phyloP scores from a whole-genome alignment of 2,329 filamentous ascomycete species.

The Didymella pomorum region DNA sequence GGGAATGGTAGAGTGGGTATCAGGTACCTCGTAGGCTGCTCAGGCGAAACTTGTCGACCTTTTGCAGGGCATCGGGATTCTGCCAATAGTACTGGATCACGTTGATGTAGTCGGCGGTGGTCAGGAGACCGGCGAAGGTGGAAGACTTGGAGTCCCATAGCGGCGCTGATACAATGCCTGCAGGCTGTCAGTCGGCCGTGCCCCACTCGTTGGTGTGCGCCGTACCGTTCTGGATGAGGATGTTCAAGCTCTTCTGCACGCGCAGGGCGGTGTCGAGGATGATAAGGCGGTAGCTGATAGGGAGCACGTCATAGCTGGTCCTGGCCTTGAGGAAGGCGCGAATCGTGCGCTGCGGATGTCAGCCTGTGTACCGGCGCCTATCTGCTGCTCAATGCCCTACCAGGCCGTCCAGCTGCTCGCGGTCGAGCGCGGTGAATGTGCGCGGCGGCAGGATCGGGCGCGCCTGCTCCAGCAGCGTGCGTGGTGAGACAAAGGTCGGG shows the following conservation, averaged over 20 bases:
- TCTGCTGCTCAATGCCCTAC: conserved; percentile 58
- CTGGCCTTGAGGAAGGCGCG: conserved; percentile 95
- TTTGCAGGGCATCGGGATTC: conserved; percentile 85
- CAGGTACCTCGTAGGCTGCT: conserved; percentile 83
- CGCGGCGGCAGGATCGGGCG: conserved; percentile 36
- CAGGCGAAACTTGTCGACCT: conserved; percentile 92
- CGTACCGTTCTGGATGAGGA: conserved; percentile 92
- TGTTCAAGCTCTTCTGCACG: conserved; percentile 96
- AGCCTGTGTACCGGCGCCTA: conserved; percentile 12
- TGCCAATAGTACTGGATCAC: conserved; percentile 99
- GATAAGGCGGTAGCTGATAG: conserved; percentile 93
- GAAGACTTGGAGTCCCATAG: conserved; percentile 95
- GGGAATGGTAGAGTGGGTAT: neutral
- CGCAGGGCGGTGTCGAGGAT: conserved; percentile 93
- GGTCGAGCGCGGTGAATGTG: conserved; percentile 69
- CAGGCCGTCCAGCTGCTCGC: conserved; percentile 79
- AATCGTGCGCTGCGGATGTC: conserved; percentile 71
- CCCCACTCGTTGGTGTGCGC: neutral
- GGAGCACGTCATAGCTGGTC: conserved; percentile 97
- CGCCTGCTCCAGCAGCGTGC: conserved; percentile 43
- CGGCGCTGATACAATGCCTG: conserved; percentile 96
- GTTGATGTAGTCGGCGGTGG: conserved; percentile 97
- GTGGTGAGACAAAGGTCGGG: conserved; percentile 38
- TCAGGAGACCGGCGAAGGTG: conserved; percentile 91
- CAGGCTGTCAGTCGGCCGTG: conserved; percentile 24